These are phyloP conservation scores for Elsinoe batatas DNA, from an alignment of 2,329 filamentous ascomycete species.

Conservation along the genomic window DNA sequence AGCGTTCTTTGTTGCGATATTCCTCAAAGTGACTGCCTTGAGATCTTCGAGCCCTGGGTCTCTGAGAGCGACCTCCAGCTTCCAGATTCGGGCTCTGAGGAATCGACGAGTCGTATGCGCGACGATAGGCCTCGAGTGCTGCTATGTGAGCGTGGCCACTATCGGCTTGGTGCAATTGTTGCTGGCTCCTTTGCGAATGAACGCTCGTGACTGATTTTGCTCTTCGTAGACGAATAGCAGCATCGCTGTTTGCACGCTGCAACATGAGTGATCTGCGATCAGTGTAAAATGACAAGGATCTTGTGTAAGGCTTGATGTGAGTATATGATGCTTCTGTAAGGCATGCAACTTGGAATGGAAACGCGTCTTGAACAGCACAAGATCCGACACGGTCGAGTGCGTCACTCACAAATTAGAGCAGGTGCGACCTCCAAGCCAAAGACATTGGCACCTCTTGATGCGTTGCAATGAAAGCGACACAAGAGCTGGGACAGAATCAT, in stretches of 20 bases:
- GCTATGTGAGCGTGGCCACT: conserved; percentile 50
- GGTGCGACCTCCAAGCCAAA: neutral
- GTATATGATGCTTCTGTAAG: neutral
- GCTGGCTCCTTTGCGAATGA: conserved; percentile 36
- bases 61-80: neutral
- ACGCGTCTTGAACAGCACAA: neutral
- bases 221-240: conserved; percentile 23
- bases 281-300: neutral
- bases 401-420: neutral
- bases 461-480: too few relatives aligned
- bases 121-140: conserved; percentile 50
- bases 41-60: conserved; percentile 17
- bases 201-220: conserved; percentile 26
- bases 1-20: conserved; percentile 2
- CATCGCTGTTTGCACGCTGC: conserved; percentile 25
- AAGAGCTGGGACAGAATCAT: too few relatives aligned
- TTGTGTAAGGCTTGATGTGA: neutral
- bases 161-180: conserved; percentile 31
- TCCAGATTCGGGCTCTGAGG: neutral
- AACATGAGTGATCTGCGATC: conserved; percentile 20
- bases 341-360: neutral
- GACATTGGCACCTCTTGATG: too few relatives aligned
- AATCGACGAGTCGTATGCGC: conserved; percentile 35
- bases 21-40: conserved; percentile 29
- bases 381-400: neutral